Base-by-base conservation (phyloP, 2,329 filamentous ascomycete genomes). In the Pestalotiopsis sp. region DNA sequence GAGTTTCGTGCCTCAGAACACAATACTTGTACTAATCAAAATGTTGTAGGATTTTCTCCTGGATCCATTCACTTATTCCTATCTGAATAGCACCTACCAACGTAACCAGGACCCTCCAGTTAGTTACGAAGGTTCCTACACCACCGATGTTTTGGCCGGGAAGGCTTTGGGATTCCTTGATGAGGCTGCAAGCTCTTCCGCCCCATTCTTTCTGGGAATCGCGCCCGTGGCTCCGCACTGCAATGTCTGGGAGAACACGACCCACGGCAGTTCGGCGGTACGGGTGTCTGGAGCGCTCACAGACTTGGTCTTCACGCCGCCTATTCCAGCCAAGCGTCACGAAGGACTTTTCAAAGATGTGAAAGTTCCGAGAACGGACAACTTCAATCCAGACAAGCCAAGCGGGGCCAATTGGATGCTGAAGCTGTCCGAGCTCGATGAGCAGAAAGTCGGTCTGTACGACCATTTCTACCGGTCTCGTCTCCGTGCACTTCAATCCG, bases 31-130 rank as follows among this genome's bases (percentile, higher is more conserved):
- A 36, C 31, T 36, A 9, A 36, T 36, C 31, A 0, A 36, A 31
- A 36, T 9, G 6, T 2, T 2, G 31, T 36, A 36, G 31, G 64
- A 66, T n/a, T 86, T 89, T 69, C 76, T 90, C 14, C 78, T 90
- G 2, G 89, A 91, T 72, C 89, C 89, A 0, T 86, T 83, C 69
- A 91, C 89, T 0, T 92, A 92, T 74, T 81, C 85, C 36, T 92
- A 92, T 74, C 80, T 88, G 60, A 91, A 91, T 70, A 82, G 86
- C 1, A 88, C 84, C 2, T 89, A 88, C 72, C 84, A 89, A 70
- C 82, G 86, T 5, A 89, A 91, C 69, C 77, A 81, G 1, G 84
- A 88, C 2, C 75, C 82, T 0, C 89, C 89, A 0, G 81, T 86
- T 11, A 87, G 84, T 72, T 85, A 88, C 68, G 81, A 86, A 57